Conservation (phyloP, 73 alveolate genomes). For the Tetrahymena borealis region DNA sequence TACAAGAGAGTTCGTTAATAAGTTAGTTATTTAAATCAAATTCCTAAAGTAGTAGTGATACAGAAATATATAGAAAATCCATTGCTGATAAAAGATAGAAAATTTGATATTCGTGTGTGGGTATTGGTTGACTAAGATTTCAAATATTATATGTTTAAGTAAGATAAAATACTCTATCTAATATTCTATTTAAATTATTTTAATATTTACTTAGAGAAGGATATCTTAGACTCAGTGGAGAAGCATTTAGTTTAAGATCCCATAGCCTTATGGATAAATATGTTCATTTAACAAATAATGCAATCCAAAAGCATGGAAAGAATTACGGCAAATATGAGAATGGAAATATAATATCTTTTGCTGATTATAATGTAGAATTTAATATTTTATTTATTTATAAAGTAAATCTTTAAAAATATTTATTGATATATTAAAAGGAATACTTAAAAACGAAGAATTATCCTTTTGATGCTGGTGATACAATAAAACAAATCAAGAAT, state of each 20-base stretch:
- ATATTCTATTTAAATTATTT: background rate
- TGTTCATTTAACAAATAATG: constrained; percentile 78
- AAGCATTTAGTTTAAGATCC: constrained; percentile 19
- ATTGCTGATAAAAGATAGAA: constrained; percentile 65
- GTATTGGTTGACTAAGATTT: constrained; percentile 57
- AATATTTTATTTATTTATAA: background rate
- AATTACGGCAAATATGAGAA: constrained; percentile 74
- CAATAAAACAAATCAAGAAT: background rate
- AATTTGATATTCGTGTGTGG: constrained; percentile 89
- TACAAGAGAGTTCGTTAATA: background rate
- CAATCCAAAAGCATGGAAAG: constrained; percentile 60
- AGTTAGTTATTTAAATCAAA: background rate
- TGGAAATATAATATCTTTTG: constrained; percentile 66
- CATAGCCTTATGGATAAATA: constrained; percentile 46
- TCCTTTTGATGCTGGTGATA: background rate
- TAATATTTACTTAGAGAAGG: constrained; percentile 54
- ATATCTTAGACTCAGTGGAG: constrained; percentile 65
- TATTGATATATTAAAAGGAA: background rate
- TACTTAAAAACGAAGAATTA: background rate
- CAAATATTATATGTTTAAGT: constrained; percentile 30
- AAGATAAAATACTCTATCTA: background rate
- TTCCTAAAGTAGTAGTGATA: background rate
- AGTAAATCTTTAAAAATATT: too few species aligned
- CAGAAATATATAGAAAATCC: constrained; percentile 74
- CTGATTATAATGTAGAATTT: background rate